These are phyloP conservation scores for Wickerhamiella slavikovae DNA, from an alignment of 805 yeast genomes.

Conservation along the genomic window DNA sequence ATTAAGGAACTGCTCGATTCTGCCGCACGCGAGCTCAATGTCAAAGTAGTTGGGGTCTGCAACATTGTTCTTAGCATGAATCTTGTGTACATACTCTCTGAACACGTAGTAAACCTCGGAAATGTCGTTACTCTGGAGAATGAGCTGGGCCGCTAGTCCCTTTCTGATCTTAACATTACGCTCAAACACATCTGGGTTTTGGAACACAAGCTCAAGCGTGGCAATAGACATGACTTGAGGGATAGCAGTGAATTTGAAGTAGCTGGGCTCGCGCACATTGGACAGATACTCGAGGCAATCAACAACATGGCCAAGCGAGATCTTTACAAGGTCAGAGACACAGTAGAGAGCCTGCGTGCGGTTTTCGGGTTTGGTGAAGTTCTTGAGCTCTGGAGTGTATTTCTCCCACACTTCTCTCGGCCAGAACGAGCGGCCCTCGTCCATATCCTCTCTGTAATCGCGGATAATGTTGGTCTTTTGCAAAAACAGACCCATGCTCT, in stretches of 20 bases:
- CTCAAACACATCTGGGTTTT: constrained; percentile 53
- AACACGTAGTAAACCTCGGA: constrained; percentile 61
- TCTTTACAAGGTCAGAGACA: constrained; percentile 58
- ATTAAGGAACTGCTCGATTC: constrained; percentile 76
- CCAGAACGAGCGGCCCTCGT: constrained; percentile 88
- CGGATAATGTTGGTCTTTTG: constrained; percentile 94
- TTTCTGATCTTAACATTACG: constrained; percentile 71
- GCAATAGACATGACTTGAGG: constrained; percentile 99
- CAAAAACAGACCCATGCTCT: constrained; percentile 84
- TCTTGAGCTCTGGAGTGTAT: constrained; percentile 40
- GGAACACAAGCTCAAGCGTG: constrained; percentile 66
- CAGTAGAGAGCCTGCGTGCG: constrained; percentile 44
- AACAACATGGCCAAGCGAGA: constrained; percentile 57
- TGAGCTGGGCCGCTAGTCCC: constrained; percentile 64
- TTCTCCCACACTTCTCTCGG: constrained; percentile 85
- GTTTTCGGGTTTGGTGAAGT: constrained; percentile 33
- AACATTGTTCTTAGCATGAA: constrained; percentile 62
- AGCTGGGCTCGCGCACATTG: constrained; percentile 55
- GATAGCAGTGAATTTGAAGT: constrained; percentile 84
- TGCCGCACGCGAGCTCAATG: constrained; percentile 70
- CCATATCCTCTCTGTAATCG: constrained; percentile 80
- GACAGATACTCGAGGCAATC: constrained; percentile 62
- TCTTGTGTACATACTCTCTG: constrained; percentile 46
- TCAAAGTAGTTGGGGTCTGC: constrained; percentile 70
- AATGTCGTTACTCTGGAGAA: constrained; percentile 52